A percentile compares a stretch with the other conserved stretches of the same genome.
Evolutionary conservation across 441 rosid genomes (phyloP).

Genomic region (Bruguiera hainesii): DNA sequence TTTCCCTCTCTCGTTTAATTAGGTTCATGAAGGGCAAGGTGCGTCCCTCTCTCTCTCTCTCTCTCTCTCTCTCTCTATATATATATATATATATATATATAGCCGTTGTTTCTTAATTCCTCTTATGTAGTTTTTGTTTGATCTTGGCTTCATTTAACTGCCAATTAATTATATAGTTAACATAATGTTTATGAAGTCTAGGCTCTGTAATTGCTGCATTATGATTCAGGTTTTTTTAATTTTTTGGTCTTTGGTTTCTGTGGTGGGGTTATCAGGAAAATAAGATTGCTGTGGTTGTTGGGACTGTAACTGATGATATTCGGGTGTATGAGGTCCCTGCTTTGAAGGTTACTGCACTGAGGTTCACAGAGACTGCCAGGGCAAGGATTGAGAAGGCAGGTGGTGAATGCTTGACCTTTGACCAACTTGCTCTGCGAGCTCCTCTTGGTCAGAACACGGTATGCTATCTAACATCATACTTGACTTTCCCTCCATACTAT

Average conservation of each 20-base stretch:
- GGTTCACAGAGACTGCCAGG: conserved; percentile 83
- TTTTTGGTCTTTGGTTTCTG: neutral
- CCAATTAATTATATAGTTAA: too few relatives aligned
- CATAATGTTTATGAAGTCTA: neutral
- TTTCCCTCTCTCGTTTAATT: conserved; percentile 69
- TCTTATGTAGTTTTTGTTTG: neutral
- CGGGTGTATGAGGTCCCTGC: conserved; percentile 78
- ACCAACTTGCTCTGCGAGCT: conserved; percentile 82
- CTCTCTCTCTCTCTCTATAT: too few relatives aligned
- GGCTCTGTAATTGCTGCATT: too few relatives aligned
- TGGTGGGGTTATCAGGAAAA: conserved; percentile 40
- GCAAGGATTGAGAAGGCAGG: conserved; percentile 93
- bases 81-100: too few relatives aligned
- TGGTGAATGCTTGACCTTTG: conserved; percentile 91
- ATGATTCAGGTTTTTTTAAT: neutral
- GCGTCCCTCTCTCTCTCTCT: neutral
- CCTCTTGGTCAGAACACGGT: conserved; percentile 96
- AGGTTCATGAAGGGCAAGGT: conserved; percentile 66
- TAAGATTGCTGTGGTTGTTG: conserved; percentile 83
- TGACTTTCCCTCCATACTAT: too few relatives aligned
- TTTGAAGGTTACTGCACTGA: conserved; percentile 71
- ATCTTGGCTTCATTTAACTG: neutral
- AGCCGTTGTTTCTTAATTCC: neutral
- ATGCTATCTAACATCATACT: neutral
- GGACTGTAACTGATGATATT: conserved; percentile 74